phyloP scores from a whole-genome alignment of 2,329 filamentous ascomycete species.

The Penicillium sp. region DNA sequence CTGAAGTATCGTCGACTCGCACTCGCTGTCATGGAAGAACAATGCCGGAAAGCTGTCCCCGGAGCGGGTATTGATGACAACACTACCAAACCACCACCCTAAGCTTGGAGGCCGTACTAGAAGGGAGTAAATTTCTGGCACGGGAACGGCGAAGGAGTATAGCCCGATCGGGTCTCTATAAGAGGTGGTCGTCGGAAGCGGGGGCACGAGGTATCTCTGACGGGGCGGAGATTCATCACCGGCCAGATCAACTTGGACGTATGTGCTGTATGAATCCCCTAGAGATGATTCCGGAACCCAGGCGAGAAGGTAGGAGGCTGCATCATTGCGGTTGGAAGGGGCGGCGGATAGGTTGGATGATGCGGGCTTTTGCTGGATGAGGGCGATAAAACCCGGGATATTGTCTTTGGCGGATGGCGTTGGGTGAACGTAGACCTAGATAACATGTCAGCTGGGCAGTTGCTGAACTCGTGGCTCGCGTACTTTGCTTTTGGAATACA shows the following conservation, averaged over 20 bases:
- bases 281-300: slow-evolving; percentile 90
- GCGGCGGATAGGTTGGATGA: slow-evolving; percentile 35
- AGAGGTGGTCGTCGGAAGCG: slow-evolving; percentile 77
- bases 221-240: slow-evolving; percentile 74
- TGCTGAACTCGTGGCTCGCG: slow-evolving; percentile 18
- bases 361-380: slow-evolving; percentile 76
- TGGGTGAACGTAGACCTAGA: slow-evolving; percentile 88
- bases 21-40: slow-evolving; percentile 97
- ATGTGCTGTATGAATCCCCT: slow-evolving; percentile 78
- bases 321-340: slow-evolving; percentile 43
- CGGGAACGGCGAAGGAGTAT: slow-evolving; percentile 86
- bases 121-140: slow-evolving; percentile 85
- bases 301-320: slow-evolving; percentile 75
- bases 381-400: slow-evolving; percentile 84
- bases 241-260: slow-evolving; percentile 89
- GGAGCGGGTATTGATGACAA: slow-evolving; percentile 84
- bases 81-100: slow-evolving; percentile 97
- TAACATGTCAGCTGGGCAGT: slow-evolving; percentile 8
- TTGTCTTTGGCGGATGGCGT: slow-evolving; percentile 92
- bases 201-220: slow-evolving; percentile 85
- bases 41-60: slow-evolving; percentile 92
- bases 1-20: slow-evolving; percentile 88
- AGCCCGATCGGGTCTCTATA: slow-evolving; percentile 66
- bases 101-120: slow-evolving; percentile 85
- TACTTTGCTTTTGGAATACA: slow-evolving; percentile 96